Evolutionary conservation across 169 alveolate species (phyloP).

Genomic region (Besnoitia besnoiti): DNA sequence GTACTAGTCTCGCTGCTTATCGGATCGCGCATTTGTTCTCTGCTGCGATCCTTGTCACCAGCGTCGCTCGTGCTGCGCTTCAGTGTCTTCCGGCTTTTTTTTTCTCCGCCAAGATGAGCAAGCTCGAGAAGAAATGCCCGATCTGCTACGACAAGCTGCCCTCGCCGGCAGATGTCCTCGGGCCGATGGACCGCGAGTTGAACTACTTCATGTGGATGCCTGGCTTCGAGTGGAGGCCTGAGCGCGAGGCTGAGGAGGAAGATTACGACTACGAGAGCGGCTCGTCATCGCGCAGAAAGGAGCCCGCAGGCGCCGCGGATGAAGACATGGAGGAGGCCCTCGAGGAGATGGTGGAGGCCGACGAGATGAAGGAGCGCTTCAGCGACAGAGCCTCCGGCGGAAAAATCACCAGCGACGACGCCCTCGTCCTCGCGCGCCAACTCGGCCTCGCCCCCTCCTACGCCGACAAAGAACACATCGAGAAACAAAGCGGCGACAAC

Average conservation of each 20-base stretch:
- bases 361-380: constrained; percentile 71
- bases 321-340: constrained; percentile 72
- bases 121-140: constrained; percentile 76
- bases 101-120: constrained; percentile 43
- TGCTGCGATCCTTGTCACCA: background rate
- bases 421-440: constrained; percentile 65
- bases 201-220: constrained; percentile 81
- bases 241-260: constrained; percentile 70
- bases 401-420: constrained; percentile 50
- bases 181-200: constrained; percentile 76
- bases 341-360: constrained; percentile 75
- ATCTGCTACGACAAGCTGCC: constrained; percentile 76
- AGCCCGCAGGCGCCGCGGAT: constrained; percentile 43
- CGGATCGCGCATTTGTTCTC: no score
- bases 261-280: constrained; percentile 60
- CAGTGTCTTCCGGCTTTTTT: background rate
- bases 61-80: background rate
- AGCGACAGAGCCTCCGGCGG: constrained; percentile 71
- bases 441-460: constrained; percentile 80
- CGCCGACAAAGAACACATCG: constrained; percentile 70
- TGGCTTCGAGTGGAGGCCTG: constrained; percentile 80
- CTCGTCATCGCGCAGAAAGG: background rate
- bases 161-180: constrained; percentile 74
- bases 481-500: constrained; percentile 70
- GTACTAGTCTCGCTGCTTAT: no score